Base-by-base conservation (phyloP, 176 grass and related monocot species). In the Tuctoria greenei region DNA sequence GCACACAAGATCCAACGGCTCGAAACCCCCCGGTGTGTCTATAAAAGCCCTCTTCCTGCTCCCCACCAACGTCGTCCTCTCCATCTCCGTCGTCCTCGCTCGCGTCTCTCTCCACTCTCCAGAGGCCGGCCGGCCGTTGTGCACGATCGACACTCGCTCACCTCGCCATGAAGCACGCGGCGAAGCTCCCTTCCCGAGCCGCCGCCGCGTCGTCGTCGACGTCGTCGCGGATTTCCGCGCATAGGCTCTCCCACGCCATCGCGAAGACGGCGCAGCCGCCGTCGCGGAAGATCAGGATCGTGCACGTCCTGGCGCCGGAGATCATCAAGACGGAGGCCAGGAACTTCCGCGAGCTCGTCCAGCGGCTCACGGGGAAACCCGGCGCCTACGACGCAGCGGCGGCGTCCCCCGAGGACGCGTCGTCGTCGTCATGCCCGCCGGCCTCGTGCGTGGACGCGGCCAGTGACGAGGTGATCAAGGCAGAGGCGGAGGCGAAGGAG, bases 261-360 rank as follows among this genome's bases (percentile, higher is more conserved):
- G 89, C 71, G 0, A 92, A 87, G 66, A 18, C 76, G 41, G 89
- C 71, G 0, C 89, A 87, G 66, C 18, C 76, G 41, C 39, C 74
- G 69, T 80, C 51, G 61, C 75, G 68, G 36, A 86, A 82, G 75
- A 75, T 95, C 70, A 95, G 80, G 71, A 95, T 95, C 74, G 74
- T 92, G 27, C 83, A 91, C 80, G 50, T 89, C 52, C 67, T 85
- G 57, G 89, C 73, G 56, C 86, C 89, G 21, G 84, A 87, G 71
- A 25, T 91, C 68, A 95, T 91, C 79, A 89, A 89, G 79, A 95
- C 80, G 58, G 89, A 92, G 45, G 77, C 68, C 31, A 31, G 72
- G 38, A 77, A 93, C 74, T 93, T 93, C 75, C 91, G 91, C 52
- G 77, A 93, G 20, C 82, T 94, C 75, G 92, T 91, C 44, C 92